Percentiles rank a stretch among this genome's conserved stretches.
Conservation (phyloP, 495 filamentous ascomycete species). For the Trypethelium eluteriae region DNA sequence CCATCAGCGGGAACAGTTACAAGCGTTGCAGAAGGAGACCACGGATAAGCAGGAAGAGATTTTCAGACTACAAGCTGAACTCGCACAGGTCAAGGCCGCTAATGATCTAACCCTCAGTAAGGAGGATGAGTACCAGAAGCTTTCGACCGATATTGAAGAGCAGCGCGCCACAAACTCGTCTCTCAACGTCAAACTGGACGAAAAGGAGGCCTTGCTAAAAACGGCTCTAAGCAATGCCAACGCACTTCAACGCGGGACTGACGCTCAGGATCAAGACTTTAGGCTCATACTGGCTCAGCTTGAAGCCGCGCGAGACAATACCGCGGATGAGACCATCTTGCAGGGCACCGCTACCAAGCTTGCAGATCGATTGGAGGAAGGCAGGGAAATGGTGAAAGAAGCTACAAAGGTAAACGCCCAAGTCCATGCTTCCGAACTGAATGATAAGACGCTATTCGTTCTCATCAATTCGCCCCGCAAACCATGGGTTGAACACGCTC, state of each 20-base stretch:
- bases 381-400: constrained; percentile 6
- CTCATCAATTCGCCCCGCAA: constrained; percentile 4
- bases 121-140: constrained; percentile 5
- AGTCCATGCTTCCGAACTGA: neutral
- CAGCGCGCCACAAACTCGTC: neutral
- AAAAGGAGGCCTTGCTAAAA: constrained; percentile 31
- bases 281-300: constrained; percentile 29
- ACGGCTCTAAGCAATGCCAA: constrained; percentile 35
- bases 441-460: neutral
- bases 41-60: constrained; percentile 39
- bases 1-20: constrained; percentile 24
- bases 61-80: neutral
- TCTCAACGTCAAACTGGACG: constrained; percentile 35
- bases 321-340: neutral
- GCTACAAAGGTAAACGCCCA: constrained; percentile 6
- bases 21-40: constrained; percentile 44
- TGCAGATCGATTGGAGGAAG: constrained; percentile 12
- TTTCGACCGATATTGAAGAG: constrained; percentile 1
- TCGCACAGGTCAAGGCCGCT: constrained; percentile 12
- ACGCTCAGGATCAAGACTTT: constrained; percentile 32
- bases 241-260: constrained; percentile 34
- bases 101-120: neutral
- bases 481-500: constrained; percentile 6
- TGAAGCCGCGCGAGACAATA: constrained; percentile 16
- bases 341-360: neutral